Base-by-base conservation (phyloP, 1,284 basidiomycete species). In the Moniliophthora roreri region DNA sequence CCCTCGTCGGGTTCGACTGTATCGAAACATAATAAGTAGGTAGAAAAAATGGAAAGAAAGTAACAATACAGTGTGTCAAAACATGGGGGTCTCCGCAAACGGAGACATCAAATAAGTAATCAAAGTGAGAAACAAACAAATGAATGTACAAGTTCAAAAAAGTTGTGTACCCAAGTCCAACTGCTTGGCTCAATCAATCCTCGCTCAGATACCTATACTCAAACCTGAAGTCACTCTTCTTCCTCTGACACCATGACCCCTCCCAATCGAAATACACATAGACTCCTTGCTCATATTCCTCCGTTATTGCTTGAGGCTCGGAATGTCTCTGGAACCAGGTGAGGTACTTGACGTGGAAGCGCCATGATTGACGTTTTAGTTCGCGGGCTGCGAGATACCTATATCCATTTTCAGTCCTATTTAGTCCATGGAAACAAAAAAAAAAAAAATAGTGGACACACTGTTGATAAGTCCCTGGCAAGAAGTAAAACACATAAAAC, bases 271-370 rank as follows among this genome's bases (percentile, higher is more conserved):
- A 96, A 79, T 96, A 95, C 51, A 95, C 91, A 69, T 95, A 96
- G 23, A 96, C 95, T 15, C 97, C 97, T 75, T 99, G 95, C 73
- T 99, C 97, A 69, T 98, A 99, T 71, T 99, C 97, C 65, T 98
- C 96, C 45, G 97, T 99, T 69, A 99, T 98, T 3, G 93, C 94
- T 68, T 97, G 94, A n/a, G 97, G 97, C 69, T 99, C 95, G 20
- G 93, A 95, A 66, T 98, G 94, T 50, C 97, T 85, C 72, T 99
- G 97, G 85, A 99, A 99, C 97, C 97, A 99, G 36, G 97, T 99
- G 58, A 99, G 75, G 70, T 98, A 99, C 74, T 99, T 98, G 62
- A 98, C 93, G 71, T 99, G 97, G 80, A 99, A 99, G 52, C 97
- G 87, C 97, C 97, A 99, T 53, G 93, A 95, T 70, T 98, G 96